These are phyloP conservation scores for Porodaedalea pini DNA, from an alignment of 1,284 basidiomycete species.

Conservation along the genomic window DNA sequence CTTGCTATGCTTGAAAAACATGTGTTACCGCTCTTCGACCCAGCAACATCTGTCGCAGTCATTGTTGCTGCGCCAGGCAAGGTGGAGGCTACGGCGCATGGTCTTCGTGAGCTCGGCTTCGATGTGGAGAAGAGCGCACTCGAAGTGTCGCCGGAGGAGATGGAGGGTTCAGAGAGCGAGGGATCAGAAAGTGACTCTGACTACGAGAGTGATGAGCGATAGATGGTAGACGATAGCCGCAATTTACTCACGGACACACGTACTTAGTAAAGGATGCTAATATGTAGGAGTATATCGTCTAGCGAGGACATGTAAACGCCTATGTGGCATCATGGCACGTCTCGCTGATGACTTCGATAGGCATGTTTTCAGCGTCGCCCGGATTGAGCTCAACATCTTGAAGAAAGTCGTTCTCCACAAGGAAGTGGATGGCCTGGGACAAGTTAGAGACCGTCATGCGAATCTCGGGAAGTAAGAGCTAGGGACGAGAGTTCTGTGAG, in stretches of 20 bases:
- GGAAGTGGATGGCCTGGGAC: conserved; percentile 89
- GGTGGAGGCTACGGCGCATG: conserved; percentile 66
- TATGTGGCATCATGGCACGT: conserved; percentile 21
- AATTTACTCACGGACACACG: background rate
- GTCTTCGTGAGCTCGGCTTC: conserved; percentile 70
- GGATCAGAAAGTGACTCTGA: conserved; percentile 12
- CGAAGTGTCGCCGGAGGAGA: conserved; percentile 57
- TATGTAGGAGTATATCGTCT: background rate
- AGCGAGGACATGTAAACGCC: too few relatives aligned
- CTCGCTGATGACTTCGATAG: conserved; percentile 56
- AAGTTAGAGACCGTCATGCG: conserved; percentile 88
- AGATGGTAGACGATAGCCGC: background rate
- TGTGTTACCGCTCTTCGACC: conserved; percentile 84
- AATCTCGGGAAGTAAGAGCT: conserved; percentile 88
- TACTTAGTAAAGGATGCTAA: background rate
- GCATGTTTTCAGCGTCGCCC: conserved; percentile 71
- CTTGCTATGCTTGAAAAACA: conserved; percentile 67
- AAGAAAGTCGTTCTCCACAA: conserved; percentile 91
- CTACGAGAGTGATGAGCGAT: conserved; percentile 21
- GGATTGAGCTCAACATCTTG: conserved; percentile 76
- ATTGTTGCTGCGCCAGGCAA: conserved; percentile 84
- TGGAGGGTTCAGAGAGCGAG: conserved; percentile 30
- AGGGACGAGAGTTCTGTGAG: conserved; percentile 1
- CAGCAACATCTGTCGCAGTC: conserved; percentile 74
- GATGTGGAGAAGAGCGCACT: conserved; percentile 72